A percentile compares a stretch with the other conserved stretches of the same genome.
phyloP scores from a whole-genome alignment of 2,329 filamentous ascomycete genomes.

The Arthrobotrys iridis region DNA sequence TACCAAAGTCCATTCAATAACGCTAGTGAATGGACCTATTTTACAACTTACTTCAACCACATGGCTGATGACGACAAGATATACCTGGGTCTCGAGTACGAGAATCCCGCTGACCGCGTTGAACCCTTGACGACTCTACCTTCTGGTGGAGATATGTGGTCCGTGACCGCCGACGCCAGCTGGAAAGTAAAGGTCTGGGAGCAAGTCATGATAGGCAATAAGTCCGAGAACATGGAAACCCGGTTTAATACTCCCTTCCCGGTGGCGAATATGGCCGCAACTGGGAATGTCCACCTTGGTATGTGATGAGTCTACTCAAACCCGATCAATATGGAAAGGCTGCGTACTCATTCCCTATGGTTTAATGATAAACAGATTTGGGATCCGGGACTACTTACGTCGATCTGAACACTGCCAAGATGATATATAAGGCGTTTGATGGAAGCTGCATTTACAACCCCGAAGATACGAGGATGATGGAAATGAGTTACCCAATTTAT shows the following conservation, averaged over 20 bases:
- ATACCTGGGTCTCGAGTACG: constrained; percentile 32
- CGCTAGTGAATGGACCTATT: constrained; percentile 22
- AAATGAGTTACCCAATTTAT: background rate
- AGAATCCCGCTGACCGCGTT: background rate
- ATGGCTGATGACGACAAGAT: constrained; percentile 9
- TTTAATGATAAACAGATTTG: constrained; percentile 16
- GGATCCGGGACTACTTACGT: constrained; percentile 23
- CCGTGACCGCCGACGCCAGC: constrained; percentile 13
- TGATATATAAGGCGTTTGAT: constrained; percentile 37
- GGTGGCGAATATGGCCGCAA: background rate
- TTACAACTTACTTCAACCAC: constrained; percentile 41
- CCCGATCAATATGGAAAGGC: background rate
- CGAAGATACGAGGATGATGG: background rate
- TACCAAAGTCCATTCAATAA: constrained; percentile 24
- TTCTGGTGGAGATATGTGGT: background rate
- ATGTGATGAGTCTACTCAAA: background rate
- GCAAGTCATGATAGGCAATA: background rate
- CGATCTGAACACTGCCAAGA: constrained; percentile 18
- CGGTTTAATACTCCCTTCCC: constrained; percentile 23
- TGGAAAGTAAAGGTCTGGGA: constrained; percentile 37
- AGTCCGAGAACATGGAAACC: background rate
- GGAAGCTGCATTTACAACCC: constrained; percentile 21
- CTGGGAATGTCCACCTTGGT: constrained; percentile 29
- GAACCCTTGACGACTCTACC: background rate
- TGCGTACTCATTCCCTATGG: background rate